Evolutionary conservation across 202 grass and related monocot species (phyloP).

Genomic region (Eragrostis tef): DNA sequence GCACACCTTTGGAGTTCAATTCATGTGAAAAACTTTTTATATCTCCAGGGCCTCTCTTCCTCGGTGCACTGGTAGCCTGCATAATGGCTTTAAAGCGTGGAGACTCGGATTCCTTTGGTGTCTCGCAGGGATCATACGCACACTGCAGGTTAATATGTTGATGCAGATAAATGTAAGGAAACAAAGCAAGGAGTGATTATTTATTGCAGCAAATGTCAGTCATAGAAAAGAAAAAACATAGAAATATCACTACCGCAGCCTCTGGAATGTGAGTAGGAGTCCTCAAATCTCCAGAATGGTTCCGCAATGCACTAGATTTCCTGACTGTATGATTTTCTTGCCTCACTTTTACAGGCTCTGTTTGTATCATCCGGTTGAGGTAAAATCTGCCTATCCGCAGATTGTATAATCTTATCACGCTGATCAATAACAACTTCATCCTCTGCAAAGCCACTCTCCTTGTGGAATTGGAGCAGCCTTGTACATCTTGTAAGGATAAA

Average conservation of each 20-base stretch:
- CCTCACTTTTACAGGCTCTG: constrained; percentile 57
- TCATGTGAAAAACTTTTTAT: constrained; percentile 99
- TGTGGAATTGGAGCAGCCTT: constrained; percentile 96
- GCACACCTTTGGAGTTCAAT: constrained; percentile 97
- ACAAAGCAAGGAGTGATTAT: constrained; percentile 15
- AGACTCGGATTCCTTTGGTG: constrained; percentile 98
- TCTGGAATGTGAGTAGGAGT: constrained; percentile 78
- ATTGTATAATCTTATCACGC: constrained; percentile 72
- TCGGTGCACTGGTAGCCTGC: constrained; percentile 97
- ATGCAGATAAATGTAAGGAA: constrained; percentile 40
- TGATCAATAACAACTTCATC: constrained; percentile 83
- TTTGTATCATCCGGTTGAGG: constrained; percentile 43
- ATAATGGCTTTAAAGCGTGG: constrained; percentile 99
- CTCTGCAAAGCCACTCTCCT: constrained; percentile 91
- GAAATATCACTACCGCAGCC: constrained; percentile 61
- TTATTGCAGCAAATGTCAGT: constrained; percentile 43
- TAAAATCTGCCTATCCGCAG: constrained; percentile 73
- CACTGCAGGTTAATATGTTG: constrained; percentile 58
- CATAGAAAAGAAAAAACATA: constrained; percentile 27
- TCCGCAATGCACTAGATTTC: constrained; percentile 74
- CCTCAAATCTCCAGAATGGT: constrained; percentile 75
- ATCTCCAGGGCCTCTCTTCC: constrained; percentile 87
- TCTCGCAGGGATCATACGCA: constrained; percentile 93
- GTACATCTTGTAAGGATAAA: constrained; percentile 99
- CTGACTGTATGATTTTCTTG: constrained; percentile 96